These are phyloP conservation scores for Skeletonema costatum DNA, from an alignment of 108 stramenopile genomes.

Conservation along the genomic window DNA sequence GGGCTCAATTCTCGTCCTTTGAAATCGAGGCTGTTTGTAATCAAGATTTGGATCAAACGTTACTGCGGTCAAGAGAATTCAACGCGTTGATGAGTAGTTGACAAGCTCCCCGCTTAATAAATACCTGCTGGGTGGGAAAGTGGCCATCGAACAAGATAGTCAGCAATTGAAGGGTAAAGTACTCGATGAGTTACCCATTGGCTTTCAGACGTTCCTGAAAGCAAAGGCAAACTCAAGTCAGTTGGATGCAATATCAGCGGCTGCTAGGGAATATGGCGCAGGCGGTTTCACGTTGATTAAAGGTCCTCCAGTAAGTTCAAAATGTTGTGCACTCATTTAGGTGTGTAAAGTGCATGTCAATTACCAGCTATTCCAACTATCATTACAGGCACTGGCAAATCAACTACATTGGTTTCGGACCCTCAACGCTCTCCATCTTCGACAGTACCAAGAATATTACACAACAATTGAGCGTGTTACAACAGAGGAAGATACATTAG, in stretches of 20 bases:
- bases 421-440: slow-evolving; percentile 73
- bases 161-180: slow-evolving; percentile 8
- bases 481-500: slow-evolving; percentile 25
- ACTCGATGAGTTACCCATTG: slow-evolving; percentile 29
- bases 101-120: slow-evolving; percentile 43
- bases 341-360: neutral
- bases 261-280: slow-evolving; percentile 45
- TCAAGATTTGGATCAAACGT: slow-evolving; percentile 52
- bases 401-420: slow-evolving; percentile 77
- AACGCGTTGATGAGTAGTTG: slow-evolving; percentile 36
- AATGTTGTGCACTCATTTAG: neutral
- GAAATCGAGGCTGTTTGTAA: slow-evolving; percentile 43
- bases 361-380: neutral
- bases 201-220: slow-evolving; percentile 48
- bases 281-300: slow-evolving; percentile 69
- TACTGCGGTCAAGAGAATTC: slow-evolving; percentile 56
- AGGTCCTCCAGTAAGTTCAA: slow-evolving; percentile 49
- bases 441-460: slow-evolving; percentile 57
- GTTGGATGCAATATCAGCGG: slow-evolving; percentile 46
- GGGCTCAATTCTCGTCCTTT: slow-evolving; percentile 39
- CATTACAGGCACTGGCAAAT: slow-evolving; percentile 71
- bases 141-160: neutral
- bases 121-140: slow-evolving; percentile 36
- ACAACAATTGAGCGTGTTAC: slow-evolving; percentile 43
- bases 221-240: slow-evolving; percentile 50